Evolutionary conservation across 2,329 filamentous ascomycete genomes (phyloP), one percentile per base, ranked within the genome.

Genomic region (Colletotrichum sp.): DNA sequence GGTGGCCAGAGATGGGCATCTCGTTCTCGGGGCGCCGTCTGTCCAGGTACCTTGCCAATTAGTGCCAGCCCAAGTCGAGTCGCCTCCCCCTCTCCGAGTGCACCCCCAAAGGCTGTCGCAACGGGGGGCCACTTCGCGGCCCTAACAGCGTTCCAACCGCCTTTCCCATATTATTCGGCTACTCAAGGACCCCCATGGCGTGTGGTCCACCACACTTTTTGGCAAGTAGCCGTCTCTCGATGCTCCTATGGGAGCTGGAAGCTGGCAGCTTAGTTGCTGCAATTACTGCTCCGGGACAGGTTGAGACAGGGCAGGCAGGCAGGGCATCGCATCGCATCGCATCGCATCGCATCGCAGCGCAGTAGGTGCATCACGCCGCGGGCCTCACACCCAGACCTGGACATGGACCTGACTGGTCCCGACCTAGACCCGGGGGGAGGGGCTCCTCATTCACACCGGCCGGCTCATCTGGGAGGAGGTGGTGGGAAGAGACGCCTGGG

Each of bases 201-300:
- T 72, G 12, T n/a, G 70, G 73, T 57, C 70, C 70, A 75, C 73
- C 69, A 68, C 63, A 75, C 70, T 69, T 75, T 63, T 21, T 48
- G 34, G 36, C 52, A 72, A 24, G 60, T 28, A 24, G 63, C 28
- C 43, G 48, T 36, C 26, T 26, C 38, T 38, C 55, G 43, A 67
- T 38, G 69, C 69, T 43, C 69, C 63, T 43, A 38, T 64, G 69
- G 64, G 26, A 75, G 24, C 58, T 32, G 28, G 26, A 30, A 30
- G 57, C 26, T 32, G 18, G 28, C 18, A 34, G 63, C 55, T 67
- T 43, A 58, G 57, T 38, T 68, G 70, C 57, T 63, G 57, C 57
- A 52, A 28, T 52, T 70, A 55, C 57, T 68, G 72, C 48, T 43
- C 26, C 15, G 55, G 63, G 55, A 65, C 55, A 64, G 70, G 63